Evolutionary conservation across 2,329 filamentous ascomycete species (phyloP), one percentile per base, ranked within the genome.

Genomic region (Stemphylium vesicarium): DNA sequence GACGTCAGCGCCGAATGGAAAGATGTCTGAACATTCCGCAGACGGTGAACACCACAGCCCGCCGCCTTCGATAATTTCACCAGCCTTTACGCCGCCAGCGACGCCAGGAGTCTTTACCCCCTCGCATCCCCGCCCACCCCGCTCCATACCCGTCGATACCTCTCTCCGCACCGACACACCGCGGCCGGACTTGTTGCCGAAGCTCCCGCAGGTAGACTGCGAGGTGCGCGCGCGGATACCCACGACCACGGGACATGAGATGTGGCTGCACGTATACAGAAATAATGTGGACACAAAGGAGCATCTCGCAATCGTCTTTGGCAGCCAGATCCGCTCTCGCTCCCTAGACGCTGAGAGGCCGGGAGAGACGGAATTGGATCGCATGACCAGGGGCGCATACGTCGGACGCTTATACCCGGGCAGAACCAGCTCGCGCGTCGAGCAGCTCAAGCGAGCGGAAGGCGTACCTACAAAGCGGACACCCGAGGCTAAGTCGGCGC

Each of bases 221-320:
- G 87, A 96, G 62, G 95, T 98, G 43, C 89, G 95, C 63, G 95
- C 95, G 15, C 88, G 95, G 50, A 99, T 99, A 66, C 95, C 95
- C 0, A 98, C 94, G 0, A 94, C 92, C 2, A 87, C 85, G 0
- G 94, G 94, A 3, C 90, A 92, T 10, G 93, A 99, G 76, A 98
- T 99, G 92, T 99, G 96, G 77, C 78, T 99, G 46, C 94, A 99
- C 72, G 81, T 98, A 0, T 99, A 99, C 78, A 88, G 88, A 60
- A 99, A 99, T 77, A 90, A 90, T 66, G 86, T 91, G 6, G 95
- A 99, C 75, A 91, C 88, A 62, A 99, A 99, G 77, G 95, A 99
- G 72, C 95, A 99, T 74, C 79, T 99, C 46, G 95, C 95, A 15
- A 98, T 99, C 70, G 95, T 99, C 0, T 99, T 99, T 75, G 95